Base-by-base conservation (phyloP, 2,329 filamentous ascomycete genomes). In the Stachybotrys echinatus region DNA sequence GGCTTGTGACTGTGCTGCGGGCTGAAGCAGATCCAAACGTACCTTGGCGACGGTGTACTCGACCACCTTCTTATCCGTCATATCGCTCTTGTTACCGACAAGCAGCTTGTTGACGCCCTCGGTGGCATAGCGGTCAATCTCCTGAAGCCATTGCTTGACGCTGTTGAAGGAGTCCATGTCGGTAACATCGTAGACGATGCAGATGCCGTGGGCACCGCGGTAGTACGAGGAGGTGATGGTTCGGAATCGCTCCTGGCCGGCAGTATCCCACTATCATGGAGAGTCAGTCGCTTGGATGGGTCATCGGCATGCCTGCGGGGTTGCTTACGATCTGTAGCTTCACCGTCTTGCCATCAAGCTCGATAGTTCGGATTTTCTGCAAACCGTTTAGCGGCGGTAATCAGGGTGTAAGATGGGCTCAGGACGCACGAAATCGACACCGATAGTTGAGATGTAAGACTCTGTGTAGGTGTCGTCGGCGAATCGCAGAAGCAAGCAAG, bases 81-180 rank as follows among this genome's bases (percentile, higher is more conserved):
- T 97, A 88, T 99, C 94, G 76, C 91, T 96, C 88, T 99, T 99
- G 88, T 99, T 99, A 68, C 94, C 94, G 55, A 99, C 92, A 55
- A 99, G 85, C 59, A 99, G 83, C 83, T 99, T 99, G 85, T 99
- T 99, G 68, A 99, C 94, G 59, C 94, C 94, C 76, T 99, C 94
- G 61, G 94, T 99, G 63, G 94, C 94, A 67, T 99, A 97, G 72
- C 94, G 87, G 79, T 99, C 94, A 64, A 99, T 99, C 79, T 99
- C 94, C 74, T 99, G 94, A 55, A 99, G 84, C 94, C 94, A 99
- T 81, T 99, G 94, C 88, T 99, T 97, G 65, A 99, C 94, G 79
- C 97, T 99, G 86, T 99, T 97, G 89, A 99, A 99, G 23, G 90
- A 96, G 73, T 97, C 94, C 92, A 97, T 96, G 73, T 99, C 94